Base-by-base conservation (phyloP, 2,329 filamentous ascomycete species). In the Sclerotinia spermophila region DNA sequence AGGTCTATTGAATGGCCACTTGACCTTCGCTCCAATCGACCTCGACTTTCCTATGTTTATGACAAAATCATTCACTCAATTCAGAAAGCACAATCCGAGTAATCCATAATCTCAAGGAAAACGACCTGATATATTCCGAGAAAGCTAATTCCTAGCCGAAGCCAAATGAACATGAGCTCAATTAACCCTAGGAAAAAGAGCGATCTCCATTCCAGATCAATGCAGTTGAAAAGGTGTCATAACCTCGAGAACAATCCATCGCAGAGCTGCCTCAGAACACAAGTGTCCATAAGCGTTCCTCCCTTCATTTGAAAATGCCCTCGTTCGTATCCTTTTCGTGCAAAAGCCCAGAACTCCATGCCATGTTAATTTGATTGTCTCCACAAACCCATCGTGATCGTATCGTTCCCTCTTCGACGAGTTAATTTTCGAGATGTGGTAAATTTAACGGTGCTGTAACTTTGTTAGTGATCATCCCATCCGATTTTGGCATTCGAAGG, bases 361-460 rank as follows among this genome's bases (percentile, higher is more conserved):
- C 62, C 68, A 70, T 67, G 62, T 70, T 70, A 53, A 58, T 70
- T 67, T 35, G 42, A 40, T 60, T 35, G 55, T 64, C 53, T 30
- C 38, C 35, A 59, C 48, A 40, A 67, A 56, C 68, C 27, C 68
- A 70, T 70, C 62, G 53, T 53, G 21, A 15, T 56, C 51, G 33
- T 70, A 59, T 67, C 61, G 68, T 67, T 44, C 45, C 40, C n/a
- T 58, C 17, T 48, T 56, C 48, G 68, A 67, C 65, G 60, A 64
- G 65, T n/a, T 44, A 27, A 59, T 35, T 67, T 35, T 45, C 19
- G n/a, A 64, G 59, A 61, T 65, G 48, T 55, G 68, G 66, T 55
- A 56, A 65, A 67, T 73, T 74, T 77, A 78, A 73, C 76, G 76
- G 74, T 78, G 76, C 76, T 78, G 64, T 55, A 51, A 38, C 19